Evolutionary conservation across 768 basidiomycete species (phyloP).

Genomic region (Lactifluus pinguis): DNA sequence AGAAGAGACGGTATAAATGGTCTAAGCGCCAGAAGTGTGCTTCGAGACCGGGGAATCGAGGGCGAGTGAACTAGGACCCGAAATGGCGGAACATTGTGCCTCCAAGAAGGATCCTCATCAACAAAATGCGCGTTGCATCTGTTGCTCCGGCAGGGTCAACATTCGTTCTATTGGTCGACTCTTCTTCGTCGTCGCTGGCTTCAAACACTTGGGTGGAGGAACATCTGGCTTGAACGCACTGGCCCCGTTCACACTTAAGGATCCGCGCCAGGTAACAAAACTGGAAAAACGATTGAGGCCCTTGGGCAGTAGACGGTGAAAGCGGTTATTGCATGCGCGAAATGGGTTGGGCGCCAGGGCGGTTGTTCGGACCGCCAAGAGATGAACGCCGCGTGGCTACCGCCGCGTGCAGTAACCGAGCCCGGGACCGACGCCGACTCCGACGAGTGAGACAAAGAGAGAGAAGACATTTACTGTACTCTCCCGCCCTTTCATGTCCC

Average conservation of each 20-base stretch:
- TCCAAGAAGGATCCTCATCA: constrained; percentile 65
- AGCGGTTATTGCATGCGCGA: constrained; percentile 18
- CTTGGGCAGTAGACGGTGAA: constrained; percentile 71
- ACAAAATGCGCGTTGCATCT: constrained; percentile 42
- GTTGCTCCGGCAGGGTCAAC: constrained; percentile 22
- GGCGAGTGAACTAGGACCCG: constrained; percentile 72
- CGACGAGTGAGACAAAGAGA: neutral
- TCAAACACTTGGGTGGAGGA: constrained; percentile 20
- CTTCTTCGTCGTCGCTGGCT: constrained; percentile 32
- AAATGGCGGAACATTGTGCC: constrained; percentile 51
- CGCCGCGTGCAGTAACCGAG: neutral
- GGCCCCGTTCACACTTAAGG: constrained; percentile 68
- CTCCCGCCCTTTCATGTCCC: constrained; percentile 10
- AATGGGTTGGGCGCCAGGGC: neutral
- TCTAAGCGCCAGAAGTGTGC: constrained; percentile 62
- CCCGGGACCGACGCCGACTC: neutral
- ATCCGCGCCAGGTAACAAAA: constrained; percentile 78
- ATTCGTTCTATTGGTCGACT: constrained; percentile 31
- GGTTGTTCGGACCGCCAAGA: constrained; percentile 2
- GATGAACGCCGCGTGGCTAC: neutral
- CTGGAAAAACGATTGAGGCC: constrained; percentile 77
- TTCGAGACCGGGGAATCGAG: constrained; percentile 67
- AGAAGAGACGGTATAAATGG: constrained; percentile 68
- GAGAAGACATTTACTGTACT: no score
- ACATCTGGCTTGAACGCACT: constrained; percentile 24